Base-by-base conservation (phyloP, 805 yeast species). In the Martiniozyma abietophila region DNA sequence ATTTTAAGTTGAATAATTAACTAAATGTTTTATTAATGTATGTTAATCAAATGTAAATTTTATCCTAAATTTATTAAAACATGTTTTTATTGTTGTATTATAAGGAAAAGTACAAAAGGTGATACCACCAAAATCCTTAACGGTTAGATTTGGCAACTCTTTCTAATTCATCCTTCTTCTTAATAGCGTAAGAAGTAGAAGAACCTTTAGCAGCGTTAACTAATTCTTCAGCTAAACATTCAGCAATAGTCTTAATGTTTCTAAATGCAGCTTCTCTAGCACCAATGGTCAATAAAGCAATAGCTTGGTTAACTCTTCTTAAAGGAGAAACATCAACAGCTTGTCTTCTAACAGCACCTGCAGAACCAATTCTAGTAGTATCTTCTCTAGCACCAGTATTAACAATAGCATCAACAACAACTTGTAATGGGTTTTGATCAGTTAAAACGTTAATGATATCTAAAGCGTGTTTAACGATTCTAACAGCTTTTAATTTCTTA, bases 91-190 rank as follows among this genome's bases (percentile, higher is more conserved):
- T 16, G 4, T 12, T 31, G 16, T 23, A 18, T 23, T 7, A 14
- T 14, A 16, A 30, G 5, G 5, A 12, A 11, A n/a, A 11, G 15
- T 5, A 30, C 5, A 20, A 11, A 32, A 28, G 16, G 12, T 9
- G n/a, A 21, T 18, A 22, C 24, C 15, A 29, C 8, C 10, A 32
- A 12, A 7, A 15, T 22, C 29, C 39, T 81, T 92, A 92, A 86
- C 99, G 98, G 95, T 92, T 92, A 69, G 98, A 89, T 76, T 92
- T 92, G 68, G 99, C 99, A 71, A 92, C 99, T 83, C 99, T 95
- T 81, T 92, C 99, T 70, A 92, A 83, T 80, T 92, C 99, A 71
- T 92, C 99, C 95, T 92, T 92, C 98, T 92, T 92, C 94, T 92
- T 92, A 77, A 92, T 94, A 61, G 98, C 98, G 70, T 88, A 94